Conservation (phyloP, 768 basidiomycete species). For the Boletellus ananas region DNA sequence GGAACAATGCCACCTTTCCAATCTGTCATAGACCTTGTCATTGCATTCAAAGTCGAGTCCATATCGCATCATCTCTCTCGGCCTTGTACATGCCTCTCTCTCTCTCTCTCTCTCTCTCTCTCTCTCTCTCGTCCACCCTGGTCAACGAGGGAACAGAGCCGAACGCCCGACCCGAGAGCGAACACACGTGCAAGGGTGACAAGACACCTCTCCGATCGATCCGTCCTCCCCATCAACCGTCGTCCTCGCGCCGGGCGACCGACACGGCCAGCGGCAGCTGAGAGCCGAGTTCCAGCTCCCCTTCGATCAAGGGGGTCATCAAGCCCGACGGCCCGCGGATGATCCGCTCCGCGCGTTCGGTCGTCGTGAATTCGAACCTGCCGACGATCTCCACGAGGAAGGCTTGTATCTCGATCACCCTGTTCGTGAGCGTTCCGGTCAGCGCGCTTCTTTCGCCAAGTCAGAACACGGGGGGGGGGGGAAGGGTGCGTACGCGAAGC, state of each 20-base stretch:
- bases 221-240: neutral
- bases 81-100: no score
- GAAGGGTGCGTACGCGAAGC: constrained; percentile 25
- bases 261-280: constrained; percentile 33
- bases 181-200: no score
- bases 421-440: constrained; percentile 5
- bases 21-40: no score
- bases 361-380: constrained; percentile 47
- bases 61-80: no score
- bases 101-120: no score
- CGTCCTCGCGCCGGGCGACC: constrained; percentile 4
- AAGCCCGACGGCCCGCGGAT: constrained; percentile 28
- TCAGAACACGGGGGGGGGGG: no score
- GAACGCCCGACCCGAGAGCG: no score
- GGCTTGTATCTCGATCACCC: constrained; percentile 51
- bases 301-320: constrained; percentile 35
- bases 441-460: neutral
- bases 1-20: no score
- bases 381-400: constrained; percentile 53
- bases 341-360: constrained; percentile 28
- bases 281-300: constrained; percentile 29
- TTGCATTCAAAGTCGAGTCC: no score
- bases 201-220: no score
- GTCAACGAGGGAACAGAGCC: no score
- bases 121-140: no score